Evolutionary conservation across 1,284 basidiomycete species (phyloP), one percentile per base, ranked within the genome.

Genomic region (Ustilago tritici): DNA sequence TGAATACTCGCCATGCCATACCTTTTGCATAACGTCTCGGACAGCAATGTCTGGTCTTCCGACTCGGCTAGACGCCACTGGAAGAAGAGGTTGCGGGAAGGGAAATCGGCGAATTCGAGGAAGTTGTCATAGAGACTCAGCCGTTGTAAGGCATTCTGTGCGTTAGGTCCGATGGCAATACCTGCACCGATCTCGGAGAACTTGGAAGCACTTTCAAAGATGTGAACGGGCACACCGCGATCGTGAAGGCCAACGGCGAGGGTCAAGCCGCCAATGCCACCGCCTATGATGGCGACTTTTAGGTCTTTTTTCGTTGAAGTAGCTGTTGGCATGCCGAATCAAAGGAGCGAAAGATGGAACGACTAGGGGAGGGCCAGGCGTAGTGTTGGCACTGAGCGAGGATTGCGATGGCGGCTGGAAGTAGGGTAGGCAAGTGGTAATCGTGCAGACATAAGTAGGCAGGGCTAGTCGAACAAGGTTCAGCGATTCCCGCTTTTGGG

Each of bases 231-330:
- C 5, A 80, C 61, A 43, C 63, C 60, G 0, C 59, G 62, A 6
- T 54, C 12, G 43, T 71, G 60, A 1, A 80, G 57, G 11, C 71
- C 78, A 19, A 76, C 71, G 56, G 78, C 75, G 6, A 71, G 61
- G 23, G 68, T 76, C 17, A 80, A 68, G 1, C 78, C 78, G n/a
- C 76, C 76, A 23, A 80, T 80, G 38, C 78, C 78, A 23, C 78
- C 78, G 28, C 78, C 78, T 6, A 80, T 36, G 41, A 80, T 63
- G 40, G 76, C 60, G 9, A 80, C 76, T 14, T 40, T 11, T n/a
- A 78, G 78, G 56, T 78, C 68, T 43, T 80, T 80, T 28, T 40
- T 32, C 34, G 57, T 46, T 50, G 49, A 54, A 7, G 61, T 36
- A 15, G 56, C 19, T 11, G 61, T 36, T 11, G 61, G 31, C 31